Base-by-base conservation (phyloP, 371 early-diverging fungal genomes). In the Rhizomucor miehei region DNA sequence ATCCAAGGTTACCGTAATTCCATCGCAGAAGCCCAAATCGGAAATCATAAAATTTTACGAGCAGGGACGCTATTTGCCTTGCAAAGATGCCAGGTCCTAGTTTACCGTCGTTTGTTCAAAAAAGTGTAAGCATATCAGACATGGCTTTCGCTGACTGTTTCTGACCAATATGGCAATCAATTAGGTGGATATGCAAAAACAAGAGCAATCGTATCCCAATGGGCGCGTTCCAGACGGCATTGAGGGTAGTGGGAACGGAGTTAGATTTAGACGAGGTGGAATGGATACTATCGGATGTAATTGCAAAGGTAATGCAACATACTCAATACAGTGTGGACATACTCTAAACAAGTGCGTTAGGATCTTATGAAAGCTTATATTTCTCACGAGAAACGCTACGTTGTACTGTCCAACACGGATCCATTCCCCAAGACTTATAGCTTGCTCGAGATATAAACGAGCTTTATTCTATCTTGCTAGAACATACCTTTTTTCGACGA, bases 311-410 rank as follows among this genome's bases (percentile, higher is more conserved):
- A 76, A 52, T 43, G 13, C 16, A 47, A 8, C 24, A 29, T 9
- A 49, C 37, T 17, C 24, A 10, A 17, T 10, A 12, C 17, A 14
- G 10, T 10, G 34, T 40, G 0, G 39, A 48, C 19, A n/a, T n/a
- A n/a, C n/a, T n/a, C n/a, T 37, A 10, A 21, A 41, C 34, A n/a
- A 16, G 24, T 13, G 77, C 19, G 54, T 24, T 60, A 85, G 83
- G 93, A 91, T 2, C 89, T 82, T 59, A 80, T 94, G 48, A 91
- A 89, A 45, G 96, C 94, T 0, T 94, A 95, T 61, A 52, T 95
- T 25, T 89, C 93, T 1, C 91, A 89, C 56, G 92, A 92, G 65
- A 84, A 88, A 57, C 71, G 79, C 47, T 80, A 81, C 37, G 67
- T 90, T 2, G 96, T 95, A 0, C 68, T 94, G 16, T 87, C 89